Base-by-base conservation (phyloP, 805 yeast species). In the Komagataella pseudopastoris region DNA sequence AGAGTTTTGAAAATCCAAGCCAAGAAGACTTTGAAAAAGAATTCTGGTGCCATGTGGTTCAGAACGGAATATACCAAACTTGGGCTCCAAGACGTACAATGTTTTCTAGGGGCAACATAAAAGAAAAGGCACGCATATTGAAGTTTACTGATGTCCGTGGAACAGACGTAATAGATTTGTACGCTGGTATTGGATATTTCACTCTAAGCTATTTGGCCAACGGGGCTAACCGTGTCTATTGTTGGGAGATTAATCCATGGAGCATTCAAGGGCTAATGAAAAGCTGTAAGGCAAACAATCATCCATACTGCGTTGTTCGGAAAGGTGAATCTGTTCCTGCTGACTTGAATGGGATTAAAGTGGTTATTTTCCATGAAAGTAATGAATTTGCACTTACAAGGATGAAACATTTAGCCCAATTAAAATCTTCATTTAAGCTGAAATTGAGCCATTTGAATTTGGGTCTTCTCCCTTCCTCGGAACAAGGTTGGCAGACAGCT, bases 161-260 rank as follows among this genome's bases (percentile, higher is more conserved):
- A 10, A 67, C 70, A 0, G 72, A 69, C 20, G 78, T 84, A 0
- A 70, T 85, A 3, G 96, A 88, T 60, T 59, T 88, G 46, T 88
- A 88, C 62, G 81, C 85, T 30, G 96, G 96, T 0, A 88, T 88
- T 49, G 96, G 96, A 3, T 88, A 88, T 63, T 88, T 88, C 62
- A 76, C 89, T 6, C 66, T 88, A 23, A 72, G 86, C 48, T 88
- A 88, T 59, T 67, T 85, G 47, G 69, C 68, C 49, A 67, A 71
- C 24, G 73, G 74, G 1, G 87, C 88, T 1, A 59, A 65, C 6
- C 61, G 66, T 16, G 65, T 86, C 1, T 73, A 80, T 49, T 81
- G 95, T 59, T 88, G 95, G 88, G 96, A 88, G 55, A 63, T 88
- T 47, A 88, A 88, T 58, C 85, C 88, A 2, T 87, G 93, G 93